Percentiles rank a stretch among this genome's conserved stretches.
Evolutionary conservation across 768 basidiomycete genomes (phyloP).

Genomic region (Paxillus ammoniavirescens): DNA sequence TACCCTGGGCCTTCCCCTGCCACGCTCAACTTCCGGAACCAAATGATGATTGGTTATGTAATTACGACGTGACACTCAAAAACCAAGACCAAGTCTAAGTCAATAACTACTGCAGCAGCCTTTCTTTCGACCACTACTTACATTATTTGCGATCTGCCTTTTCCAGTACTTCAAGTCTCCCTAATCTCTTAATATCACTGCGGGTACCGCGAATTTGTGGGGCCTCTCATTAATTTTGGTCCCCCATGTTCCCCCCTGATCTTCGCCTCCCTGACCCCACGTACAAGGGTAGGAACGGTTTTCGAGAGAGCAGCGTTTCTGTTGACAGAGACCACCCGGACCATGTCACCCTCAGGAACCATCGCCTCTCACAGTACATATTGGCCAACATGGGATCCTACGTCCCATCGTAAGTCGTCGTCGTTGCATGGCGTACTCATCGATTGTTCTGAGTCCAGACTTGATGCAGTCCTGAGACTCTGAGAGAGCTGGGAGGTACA

Average conservation of each 20-base stretch:
- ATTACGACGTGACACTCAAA: too few relatives aligned
- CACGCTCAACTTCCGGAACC: too few relatives aligned
- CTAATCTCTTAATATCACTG: too few relatives aligned
- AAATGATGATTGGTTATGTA: too few relatives aligned
- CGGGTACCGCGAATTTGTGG: too few relatives aligned
- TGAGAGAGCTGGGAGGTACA: conserved; percentile 22
- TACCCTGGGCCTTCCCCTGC: too few relatives aligned
- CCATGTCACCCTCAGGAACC: conserved; percentile 27
- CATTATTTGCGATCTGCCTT: neutral
- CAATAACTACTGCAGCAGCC: too few relatives aligned
- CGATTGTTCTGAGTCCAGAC: neutral
- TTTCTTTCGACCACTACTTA: too few relatives aligned
- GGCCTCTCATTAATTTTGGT: neutral
- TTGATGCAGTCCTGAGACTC: conserved; percentile 14
- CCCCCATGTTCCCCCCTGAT: conserved; percentile 2
- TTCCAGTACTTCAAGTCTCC: too few relatives aligned
- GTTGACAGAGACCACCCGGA: conserved; percentile 18
- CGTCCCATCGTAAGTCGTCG: conserved; percentile 39
- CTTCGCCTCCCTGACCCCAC: conserved; percentile 13
- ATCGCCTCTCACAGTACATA: conserved; percentile 38
- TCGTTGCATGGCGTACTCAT: neutral
- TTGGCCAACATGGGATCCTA: conserved; percentile 38
- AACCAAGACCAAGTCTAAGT: too few relatives aligned
- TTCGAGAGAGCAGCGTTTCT: conserved; percentile 17
- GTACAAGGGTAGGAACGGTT: conserved; percentile 18